Conservation (phyloP, 352 stramenopile species). For the Thraustochytrium striatum region DNA sequence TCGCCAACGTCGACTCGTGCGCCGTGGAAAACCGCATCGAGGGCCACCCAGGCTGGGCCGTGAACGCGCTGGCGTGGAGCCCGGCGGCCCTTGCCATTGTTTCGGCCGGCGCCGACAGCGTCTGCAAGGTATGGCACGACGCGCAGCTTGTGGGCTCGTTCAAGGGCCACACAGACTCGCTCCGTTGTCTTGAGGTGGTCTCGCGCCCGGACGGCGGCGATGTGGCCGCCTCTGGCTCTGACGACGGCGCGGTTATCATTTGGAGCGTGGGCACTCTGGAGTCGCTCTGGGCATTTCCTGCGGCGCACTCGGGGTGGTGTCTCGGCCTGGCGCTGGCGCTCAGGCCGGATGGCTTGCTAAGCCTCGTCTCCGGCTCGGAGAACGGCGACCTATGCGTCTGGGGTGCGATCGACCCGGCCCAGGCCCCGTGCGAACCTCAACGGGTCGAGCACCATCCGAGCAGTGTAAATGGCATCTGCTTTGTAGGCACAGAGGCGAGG, state of each 20-base stretch:
- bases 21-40: neutral
- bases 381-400: too few relatives aligned
- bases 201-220: neutral
- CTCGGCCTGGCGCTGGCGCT: neutral
- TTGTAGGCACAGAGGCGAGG: neutral
- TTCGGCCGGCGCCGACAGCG: neutral
- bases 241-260: conserved; percentile 36
- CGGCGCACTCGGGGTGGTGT: neutral
- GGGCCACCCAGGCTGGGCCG: conserved; percentile 1
- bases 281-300: neutral
- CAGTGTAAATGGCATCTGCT: neutral
- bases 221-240: neutral
- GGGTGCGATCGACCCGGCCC: too few relatives aligned
- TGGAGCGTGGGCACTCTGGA: neutral
- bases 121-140: conserved; percentile 19
- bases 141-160: neutral
- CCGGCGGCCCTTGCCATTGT: neutral
- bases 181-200: neutral
- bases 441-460: neutral
- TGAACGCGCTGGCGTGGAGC: neutral
- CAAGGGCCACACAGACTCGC: conserved; percentile 4
- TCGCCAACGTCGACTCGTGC: neutral
- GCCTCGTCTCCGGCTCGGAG: neutral
- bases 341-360: neutral
- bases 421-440: too few relatives aligned